phyloP scores from a whole-genome alignment of 148 eudicot genomes.

The Amaranthus cruentus region DNA sequence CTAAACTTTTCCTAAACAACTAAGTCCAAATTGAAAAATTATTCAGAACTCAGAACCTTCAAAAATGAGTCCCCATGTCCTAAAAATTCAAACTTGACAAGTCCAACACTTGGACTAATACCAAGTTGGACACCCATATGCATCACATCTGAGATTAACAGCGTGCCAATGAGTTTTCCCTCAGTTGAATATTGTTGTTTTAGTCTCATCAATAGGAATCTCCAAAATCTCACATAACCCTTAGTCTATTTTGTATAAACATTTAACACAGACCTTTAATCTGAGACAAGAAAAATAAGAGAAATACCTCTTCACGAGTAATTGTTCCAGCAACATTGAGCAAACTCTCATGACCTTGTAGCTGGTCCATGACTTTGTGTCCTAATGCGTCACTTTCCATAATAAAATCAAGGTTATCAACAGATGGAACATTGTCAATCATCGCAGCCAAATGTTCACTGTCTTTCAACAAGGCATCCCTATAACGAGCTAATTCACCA shows the following conservation, averaged over 20 bases:
- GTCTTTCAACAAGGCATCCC: constrained; percentile 91
- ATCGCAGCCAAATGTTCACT: constrained; percentile 99
- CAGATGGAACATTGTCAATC: constrained; percentile 94
- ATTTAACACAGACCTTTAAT: background rate
- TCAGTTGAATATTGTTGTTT: background rate
- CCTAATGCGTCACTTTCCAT: constrained; percentile 99
- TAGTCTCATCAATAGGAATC: background rate
- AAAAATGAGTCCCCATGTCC: too few species aligned
- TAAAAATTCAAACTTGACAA: too few species aligned
- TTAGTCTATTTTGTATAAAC: background rate
- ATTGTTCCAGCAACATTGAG: constrained; percentile 86
- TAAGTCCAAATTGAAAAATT: too few species aligned
- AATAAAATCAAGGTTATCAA: constrained; percentile 87
- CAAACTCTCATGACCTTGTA: constrained; percentile 92
- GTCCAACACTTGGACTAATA: too few species aligned
- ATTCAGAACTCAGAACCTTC: too few species aligned
- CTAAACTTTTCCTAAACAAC: too few species aligned
- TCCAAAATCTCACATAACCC: background rate
- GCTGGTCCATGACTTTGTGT: constrained; percentile 93
- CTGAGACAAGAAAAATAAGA: background rate
- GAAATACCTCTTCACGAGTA: constrained; percentile 85
- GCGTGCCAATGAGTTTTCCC: background rate
- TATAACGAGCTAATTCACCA: constrained; percentile 92
- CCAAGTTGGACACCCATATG: too few species aligned
- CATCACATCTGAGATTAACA: background rate